Conservation (phyloP, 1,139 yeast genomes). For the Arxiozyma heterogenica region DNA sequence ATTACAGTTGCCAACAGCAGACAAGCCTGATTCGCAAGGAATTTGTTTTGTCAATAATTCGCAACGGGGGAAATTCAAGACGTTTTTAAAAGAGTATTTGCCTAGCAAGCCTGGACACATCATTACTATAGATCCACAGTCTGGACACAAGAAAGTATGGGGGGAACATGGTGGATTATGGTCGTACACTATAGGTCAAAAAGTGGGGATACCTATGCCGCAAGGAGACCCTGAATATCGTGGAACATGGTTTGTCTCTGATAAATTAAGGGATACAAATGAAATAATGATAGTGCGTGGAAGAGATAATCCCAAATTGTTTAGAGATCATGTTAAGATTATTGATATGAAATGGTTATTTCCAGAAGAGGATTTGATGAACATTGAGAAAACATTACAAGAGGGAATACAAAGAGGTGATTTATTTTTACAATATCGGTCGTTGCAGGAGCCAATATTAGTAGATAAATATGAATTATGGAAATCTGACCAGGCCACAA, state of each 20-base stretch:
- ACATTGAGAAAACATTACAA: neutral
- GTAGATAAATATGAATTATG: constrained; percentile 11
- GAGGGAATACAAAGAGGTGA: constrained; percentile 12
- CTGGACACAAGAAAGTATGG: constrained; percentile 52
- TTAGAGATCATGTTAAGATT: constrained; percentile 37
- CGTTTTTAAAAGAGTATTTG: constrained; percentile 68
- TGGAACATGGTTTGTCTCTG: constrained; percentile 85
- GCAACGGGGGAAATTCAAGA: constrained; percentile 56
- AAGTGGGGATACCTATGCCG: constrained; percentile 70
- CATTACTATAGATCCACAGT: constrained; percentile 44
- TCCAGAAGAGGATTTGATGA: neutral
- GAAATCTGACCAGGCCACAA: constrained; percentile 5
- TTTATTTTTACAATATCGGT: constrained; percentile 54
- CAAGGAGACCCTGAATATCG: constrained; percentile 67
- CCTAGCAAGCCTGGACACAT: constrained; percentile 68
- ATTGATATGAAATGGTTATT: neutral
- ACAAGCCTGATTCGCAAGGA: constrained; percentile 90
- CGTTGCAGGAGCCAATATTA: constrained; percentile 51
- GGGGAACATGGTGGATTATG: constrained; percentile 82
- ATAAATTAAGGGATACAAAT: constrained; percentile 52
- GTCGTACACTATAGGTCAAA: constrained; percentile 92
- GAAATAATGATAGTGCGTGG: constrained; percentile 76
- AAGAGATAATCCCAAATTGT: constrained; percentile 52
- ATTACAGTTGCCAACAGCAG: constrained; percentile 48
- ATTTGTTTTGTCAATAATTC: constrained; percentile 76